Evolutionary conservation across 179 eudicot genomes (phyloP).

Genomic region (Spinacia oleracea): DNA sequence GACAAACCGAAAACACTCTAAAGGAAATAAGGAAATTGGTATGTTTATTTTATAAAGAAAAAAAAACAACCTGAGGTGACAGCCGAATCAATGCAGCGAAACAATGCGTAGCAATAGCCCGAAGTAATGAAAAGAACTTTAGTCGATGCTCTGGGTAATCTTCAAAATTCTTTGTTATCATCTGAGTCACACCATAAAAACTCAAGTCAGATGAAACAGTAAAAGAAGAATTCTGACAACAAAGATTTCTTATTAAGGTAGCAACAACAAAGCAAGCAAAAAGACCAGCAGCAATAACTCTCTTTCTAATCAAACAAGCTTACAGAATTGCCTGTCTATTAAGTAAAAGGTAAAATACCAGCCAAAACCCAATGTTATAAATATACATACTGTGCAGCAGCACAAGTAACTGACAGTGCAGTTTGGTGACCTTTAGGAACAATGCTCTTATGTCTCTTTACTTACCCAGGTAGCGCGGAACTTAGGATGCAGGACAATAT

Average conservation of each 20-base stretch:
- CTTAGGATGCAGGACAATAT: neutral
- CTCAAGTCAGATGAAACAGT: neutral
- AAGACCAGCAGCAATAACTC: neutral
- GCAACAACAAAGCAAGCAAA: neutral
- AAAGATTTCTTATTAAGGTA: neutral
- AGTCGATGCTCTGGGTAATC: constrained; percentile 99
- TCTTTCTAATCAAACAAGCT: neutral
- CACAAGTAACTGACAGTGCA: neutral
- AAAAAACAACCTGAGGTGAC: constrained; percentile 66
- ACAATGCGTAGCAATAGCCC: constrained; percentile 95
- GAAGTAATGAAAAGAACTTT: constrained; percentile 90
- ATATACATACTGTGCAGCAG: too few relatives aligned
- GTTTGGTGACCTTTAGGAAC: neutral
- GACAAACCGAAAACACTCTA: neutral
- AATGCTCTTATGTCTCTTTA: neutral
- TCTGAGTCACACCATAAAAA: constrained; percentile 41
- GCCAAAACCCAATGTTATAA: neutral
- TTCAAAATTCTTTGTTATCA: constrained; percentile 99
- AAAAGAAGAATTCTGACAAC: too few relatives aligned
- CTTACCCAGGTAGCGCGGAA: neutral
- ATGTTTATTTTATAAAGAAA: neutral
- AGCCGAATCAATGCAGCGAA: constrained; percentile 80
- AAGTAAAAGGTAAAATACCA: neutral
- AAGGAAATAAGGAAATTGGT: neutral
- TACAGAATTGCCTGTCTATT: neutral